These are phyloP conservation scores for Nematocida sp. DNA, from an alignment of 371 early-diverging fungal genomes.

Conservation along the genomic window DNA sequence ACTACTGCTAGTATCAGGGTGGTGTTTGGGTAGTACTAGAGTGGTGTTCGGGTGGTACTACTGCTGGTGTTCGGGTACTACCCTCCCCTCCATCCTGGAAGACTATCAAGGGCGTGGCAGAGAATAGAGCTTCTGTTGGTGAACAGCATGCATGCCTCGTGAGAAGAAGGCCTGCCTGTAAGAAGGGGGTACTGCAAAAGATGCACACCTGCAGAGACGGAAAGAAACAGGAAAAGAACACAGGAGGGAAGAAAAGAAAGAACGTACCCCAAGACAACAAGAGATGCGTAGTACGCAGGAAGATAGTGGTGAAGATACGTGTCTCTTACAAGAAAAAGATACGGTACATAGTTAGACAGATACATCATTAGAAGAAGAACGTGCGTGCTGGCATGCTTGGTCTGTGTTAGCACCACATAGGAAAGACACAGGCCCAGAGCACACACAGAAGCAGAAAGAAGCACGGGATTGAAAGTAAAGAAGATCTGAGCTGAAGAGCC, in stretches of 20 bases:
- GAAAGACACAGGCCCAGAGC: neutral
- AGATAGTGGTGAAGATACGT: constrained; percentile 41
- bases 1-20: too few relatives aligned
- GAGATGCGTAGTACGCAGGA: constrained; percentile 29
- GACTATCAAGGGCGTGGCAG: neutral
- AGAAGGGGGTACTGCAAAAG: neutral
- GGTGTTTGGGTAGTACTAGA: too few relatives aligned
- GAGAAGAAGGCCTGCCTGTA: neutral
- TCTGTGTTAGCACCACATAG: neutral
- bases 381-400: neutral
- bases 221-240: neutral
- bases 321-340: constrained; percentile 20
- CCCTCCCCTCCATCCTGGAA: too few relatives aligned
- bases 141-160: neutral
- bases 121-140: neutral
- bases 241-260: neutral
- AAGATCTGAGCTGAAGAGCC: constrained; percentile 14
- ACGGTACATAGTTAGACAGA: constrained; percentile 34
- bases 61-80: neutral
- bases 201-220: neutral
- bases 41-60: too few relatives aligned
- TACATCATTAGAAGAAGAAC: constrained; percentile 9
- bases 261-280: neutral
- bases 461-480: constrained; percentile 10
- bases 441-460: neutral